Evolutionary conservation across 2,329 filamentous ascomycete species (phyloP).

Genomic region (Colletotrichum paranaense): DNA sequence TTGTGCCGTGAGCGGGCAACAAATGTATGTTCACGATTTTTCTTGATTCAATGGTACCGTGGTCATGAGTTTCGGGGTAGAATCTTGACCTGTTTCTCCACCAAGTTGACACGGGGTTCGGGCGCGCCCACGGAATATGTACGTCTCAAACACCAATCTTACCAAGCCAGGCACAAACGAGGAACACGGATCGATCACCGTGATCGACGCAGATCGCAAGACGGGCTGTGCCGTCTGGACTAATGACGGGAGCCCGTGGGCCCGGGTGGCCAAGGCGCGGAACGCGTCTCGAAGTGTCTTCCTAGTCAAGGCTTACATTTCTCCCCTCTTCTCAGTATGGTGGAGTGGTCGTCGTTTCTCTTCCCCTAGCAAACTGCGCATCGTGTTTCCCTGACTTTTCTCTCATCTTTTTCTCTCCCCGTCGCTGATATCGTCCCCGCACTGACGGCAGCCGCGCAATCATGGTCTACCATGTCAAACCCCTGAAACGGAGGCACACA

Average conservation of each 20-base stretch:
- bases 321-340: too few species aligned
- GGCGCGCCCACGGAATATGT: background rate
- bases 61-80: background rate
- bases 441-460: conserved; percentile 7
- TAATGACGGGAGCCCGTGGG: conserved; percentile 9
- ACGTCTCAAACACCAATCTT: background rate
- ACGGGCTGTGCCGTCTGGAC: conserved; percentile 3
- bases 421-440: conserved; percentile 3
- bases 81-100: background rate
- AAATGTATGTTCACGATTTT: too few species aligned
- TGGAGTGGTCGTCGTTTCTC: background rate
- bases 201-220: background rate
- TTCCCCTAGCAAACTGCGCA: too few species aligned
- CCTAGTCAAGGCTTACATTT: background rate
- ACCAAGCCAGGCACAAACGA: background rate
- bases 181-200: background rate
- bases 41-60: background rate
- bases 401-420: background rate
- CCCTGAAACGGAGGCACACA: conserved; percentile 15
- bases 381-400: background rate
- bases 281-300: conserved; percentile 9
- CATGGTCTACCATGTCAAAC: background rate
- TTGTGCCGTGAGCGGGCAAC: too few species aligned
- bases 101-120: background rate
- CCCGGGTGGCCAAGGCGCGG: conserved; percentile 8